Conservation (phyloP, 148 eudicot genomes). For the Rhododendron griersonianum region DNA sequence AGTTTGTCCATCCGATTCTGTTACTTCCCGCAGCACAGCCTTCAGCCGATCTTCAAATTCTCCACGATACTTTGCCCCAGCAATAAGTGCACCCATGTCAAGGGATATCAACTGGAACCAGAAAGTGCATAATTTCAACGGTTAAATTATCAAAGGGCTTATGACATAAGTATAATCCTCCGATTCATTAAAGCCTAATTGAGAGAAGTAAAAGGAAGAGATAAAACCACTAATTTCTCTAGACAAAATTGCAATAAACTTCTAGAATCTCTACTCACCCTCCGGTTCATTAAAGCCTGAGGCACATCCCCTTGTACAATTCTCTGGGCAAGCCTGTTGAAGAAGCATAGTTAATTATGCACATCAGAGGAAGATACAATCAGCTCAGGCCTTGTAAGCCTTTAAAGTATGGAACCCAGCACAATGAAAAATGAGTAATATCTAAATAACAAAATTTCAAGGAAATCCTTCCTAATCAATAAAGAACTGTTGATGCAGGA, state of each 20-base stretch:
- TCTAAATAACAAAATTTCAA: neutral
- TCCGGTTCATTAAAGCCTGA: slow-evolving; percentile 1
- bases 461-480: neutral
- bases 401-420: neutral
- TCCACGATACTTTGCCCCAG: slow-evolving; percentile 97
- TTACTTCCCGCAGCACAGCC: slow-evolving; percentile 93
- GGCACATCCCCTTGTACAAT: slow-evolving; percentile 1
- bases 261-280: neutral
- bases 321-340: slow-evolving; percentile 1
- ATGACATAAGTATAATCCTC: neutral
- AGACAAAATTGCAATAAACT: neutral
- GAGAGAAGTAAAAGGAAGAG: neutral
- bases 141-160: neutral
- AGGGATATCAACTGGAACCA: slow-evolving; percentile 77
- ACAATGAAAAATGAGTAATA: neutral
- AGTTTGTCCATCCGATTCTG: slow-evolving; percentile 91
- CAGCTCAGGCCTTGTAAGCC: neutral
- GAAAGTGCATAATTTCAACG: slow-evolving; percentile 6
- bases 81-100: slow-evolving; percentile 97
- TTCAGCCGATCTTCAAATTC: slow-evolving; percentile 95
- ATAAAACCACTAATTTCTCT: neutral
- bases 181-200: too few relatives aligned
- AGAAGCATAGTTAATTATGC: neutral
- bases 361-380: neutral
- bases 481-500: neutral